Evolutionary conservation across 2,329 filamentous ascomycete genomes (phyloP), one percentile per base, ranked within the genome.

Genomic region (Alternaria tenuissima): DNA sequence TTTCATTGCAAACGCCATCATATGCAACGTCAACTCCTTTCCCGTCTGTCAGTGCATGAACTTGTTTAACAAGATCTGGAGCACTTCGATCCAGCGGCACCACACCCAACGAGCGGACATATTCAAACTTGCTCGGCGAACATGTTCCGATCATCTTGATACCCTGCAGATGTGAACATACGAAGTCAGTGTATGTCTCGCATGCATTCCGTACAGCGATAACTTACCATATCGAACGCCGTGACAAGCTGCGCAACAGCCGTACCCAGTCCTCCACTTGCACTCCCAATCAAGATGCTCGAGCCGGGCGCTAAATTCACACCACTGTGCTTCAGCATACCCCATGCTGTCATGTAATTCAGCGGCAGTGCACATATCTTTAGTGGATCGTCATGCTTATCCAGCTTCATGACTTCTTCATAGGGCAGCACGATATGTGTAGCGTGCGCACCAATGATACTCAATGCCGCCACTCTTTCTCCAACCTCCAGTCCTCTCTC

Each of bases 311-410:
- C 30, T 11, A 63, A 30, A 16, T 60, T 8, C n/a, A 57, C 52
- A 28, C 61, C 61, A 32, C 42, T 63, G 34, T 60, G 52, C 28
- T 60, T 63, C 8, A 63, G 49, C 57, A 63, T 57, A 22, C 61
- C 61, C 61, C 61, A 63, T 5, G 52, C 53, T 7, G 53, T 63
- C 61, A 63, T 63, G 44, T 63, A 63, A 28, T 63, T 63, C 8
- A 60, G 26, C 2, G 61, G 57, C 12, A 63, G 52, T 24, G 61
- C 52, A 12, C 28, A n/a, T 2, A 52, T 60, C 36, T 63, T 60
- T 14, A 63, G 9, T 3, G 48, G 57, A 18, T 63, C 61, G 8
- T 63, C 61, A 12, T 6, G 36, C 1, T 4, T 41, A 1, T 60
- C 28, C 22, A 63, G 38, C 4, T 38, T 30, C 11, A 63, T 53